Evolutionary conservation across 1,284 basidiomycete genomes (phyloP), one percentile per base, ranked within the genome.

Genomic region (Papiliotrema fonsecae): DNA sequence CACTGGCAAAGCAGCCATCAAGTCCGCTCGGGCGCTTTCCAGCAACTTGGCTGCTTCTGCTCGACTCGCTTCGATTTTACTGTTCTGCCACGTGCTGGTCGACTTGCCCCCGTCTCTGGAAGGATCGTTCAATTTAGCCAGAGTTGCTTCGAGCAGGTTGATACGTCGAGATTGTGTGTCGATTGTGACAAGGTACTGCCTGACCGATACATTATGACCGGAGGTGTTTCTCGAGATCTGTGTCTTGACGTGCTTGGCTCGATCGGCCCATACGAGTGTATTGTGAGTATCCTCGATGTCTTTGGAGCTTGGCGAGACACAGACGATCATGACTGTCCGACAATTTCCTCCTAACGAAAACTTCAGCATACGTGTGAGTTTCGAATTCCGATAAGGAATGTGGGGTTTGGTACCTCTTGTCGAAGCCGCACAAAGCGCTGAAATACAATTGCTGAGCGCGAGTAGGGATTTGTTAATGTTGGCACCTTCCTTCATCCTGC

Each of bases 231-330:
- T 82, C 2, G 91, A 91, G 28, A 76, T 75, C 69, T 89, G 93
- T 36, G 91, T 97, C 78, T 92, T 92, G 76, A 97, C 96, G 75
- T 92, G 89, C 53, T 94, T 94, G 19, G 93, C 92, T 41, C 90
- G 85, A 65, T 97, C 91, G 14, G 93, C 93, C 71, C 96, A 97
- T 49, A 93, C 78, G 39, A 97, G 84, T 0, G 93, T 96, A 69
- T 97, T 97, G 69, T 94, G 89, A 25, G 93, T 97, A 70, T 97
- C 93, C 67, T 97, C 93, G 66, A 96, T 94, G 73, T 97, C 91
- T 27, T 82, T 81, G 34, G 90, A 93, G 16, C 90, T 90, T 1
- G 93, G 93, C 2, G 91, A 91, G 46, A 97, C 79, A 70, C 93
- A 97, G 50, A 97, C 93, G 55, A 97, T 90, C 90, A 94, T 93